Evolutionary conservation across 164 flowering plant genomes (phyloP).

Genomic region (Liquidambar formosana): DNA sequence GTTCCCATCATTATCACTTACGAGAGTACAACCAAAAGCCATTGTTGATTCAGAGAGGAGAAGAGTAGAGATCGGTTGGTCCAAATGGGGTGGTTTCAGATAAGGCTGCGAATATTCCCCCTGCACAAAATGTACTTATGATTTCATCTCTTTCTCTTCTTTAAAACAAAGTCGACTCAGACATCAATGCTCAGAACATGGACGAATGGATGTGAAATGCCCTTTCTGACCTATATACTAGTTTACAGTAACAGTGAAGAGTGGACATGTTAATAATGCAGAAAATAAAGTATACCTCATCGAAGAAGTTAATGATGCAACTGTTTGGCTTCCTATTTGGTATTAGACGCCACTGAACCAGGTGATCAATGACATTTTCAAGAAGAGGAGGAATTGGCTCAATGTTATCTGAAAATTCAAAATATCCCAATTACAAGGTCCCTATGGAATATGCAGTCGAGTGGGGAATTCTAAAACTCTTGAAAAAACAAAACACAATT

Average conservation of each 20-base stretch:
- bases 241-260: not conserved
- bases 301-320: slow-evolving; percentile 88
- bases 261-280: not conserved
- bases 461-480: not conserved
- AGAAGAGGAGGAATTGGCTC: slow-evolving; percentile 84
- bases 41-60: slow-evolving; percentile 75
- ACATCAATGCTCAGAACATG: slow-evolving; percentile 1
- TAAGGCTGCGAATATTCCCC: slow-evolving; percentile 93
- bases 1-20: slow-evolving; percentile 70
- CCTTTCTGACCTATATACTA: not conserved
- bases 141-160: not conserved
- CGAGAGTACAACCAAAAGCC: slow-evolving; percentile 87
- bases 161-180: not conserved
- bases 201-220: not conserved
- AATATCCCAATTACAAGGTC: not conserved
- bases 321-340: slow-evolving; percentile 85
- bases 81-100: slow-evolving; percentile 92
- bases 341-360: slow-evolving; percentile 76
- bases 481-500: not conserved
- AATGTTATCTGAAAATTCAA: slow-evolving; percentile 47
- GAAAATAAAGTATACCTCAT: slow-evolving; percentile 58
- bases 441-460: not conserved
- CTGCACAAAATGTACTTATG: slow-evolving; percentile 33
- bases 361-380: slow-evolving; percentile 70
- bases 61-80: slow-evolving; percentile 84